A percentile compares a stretch with the other conserved stretches of the same genome.
These are phyloP conservation scores for Colletotrichum higginsianum DNA, from an alignment of 2,329 filamentous ascomycete species.

Conservation along the genomic window DNA sequence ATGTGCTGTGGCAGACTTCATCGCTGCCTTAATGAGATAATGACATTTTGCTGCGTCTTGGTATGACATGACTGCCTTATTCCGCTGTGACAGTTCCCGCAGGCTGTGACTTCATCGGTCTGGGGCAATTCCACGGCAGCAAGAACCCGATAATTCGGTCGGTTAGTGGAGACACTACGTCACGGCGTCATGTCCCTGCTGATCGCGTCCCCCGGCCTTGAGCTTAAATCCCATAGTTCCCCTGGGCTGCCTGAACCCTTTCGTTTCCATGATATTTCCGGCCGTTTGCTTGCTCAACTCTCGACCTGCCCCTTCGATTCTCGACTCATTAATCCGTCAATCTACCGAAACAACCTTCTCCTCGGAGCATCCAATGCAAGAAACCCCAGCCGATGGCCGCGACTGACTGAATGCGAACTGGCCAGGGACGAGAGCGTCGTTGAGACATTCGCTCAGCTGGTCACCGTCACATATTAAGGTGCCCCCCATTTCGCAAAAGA, in stretches of 20 bases:
- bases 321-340: no score
- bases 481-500: neutral
- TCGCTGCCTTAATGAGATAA: constrained; percentile 29
- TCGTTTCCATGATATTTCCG: constrained; percentile 23
- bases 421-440: neutral
- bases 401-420: neutral
- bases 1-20: neutral
- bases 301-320: neutral
- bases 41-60: constrained; percentile 5
- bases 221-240: constrained; percentile 25
- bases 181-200: constrained; percentile 24
- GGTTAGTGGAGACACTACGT: constrained; percentile 34
- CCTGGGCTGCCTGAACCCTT: constrained; percentile 6
- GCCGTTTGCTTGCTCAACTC: neutral
- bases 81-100: neutral
- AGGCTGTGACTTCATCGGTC: constrained; percentile 23
- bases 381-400: no score
- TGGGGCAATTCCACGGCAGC: constrained; percentile 26
- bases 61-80: neutral
- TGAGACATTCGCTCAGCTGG: constrained; percentile 17
- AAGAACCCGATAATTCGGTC: constrained; percentile 27
- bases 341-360: no score
- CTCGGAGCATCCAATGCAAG: no score
- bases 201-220: constrained; percentile 11
- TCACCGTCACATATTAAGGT: neutral